phyloP scores from a whole-genome alignment of 805 yeast genomes.

The Candida peoriensis region DNA sequence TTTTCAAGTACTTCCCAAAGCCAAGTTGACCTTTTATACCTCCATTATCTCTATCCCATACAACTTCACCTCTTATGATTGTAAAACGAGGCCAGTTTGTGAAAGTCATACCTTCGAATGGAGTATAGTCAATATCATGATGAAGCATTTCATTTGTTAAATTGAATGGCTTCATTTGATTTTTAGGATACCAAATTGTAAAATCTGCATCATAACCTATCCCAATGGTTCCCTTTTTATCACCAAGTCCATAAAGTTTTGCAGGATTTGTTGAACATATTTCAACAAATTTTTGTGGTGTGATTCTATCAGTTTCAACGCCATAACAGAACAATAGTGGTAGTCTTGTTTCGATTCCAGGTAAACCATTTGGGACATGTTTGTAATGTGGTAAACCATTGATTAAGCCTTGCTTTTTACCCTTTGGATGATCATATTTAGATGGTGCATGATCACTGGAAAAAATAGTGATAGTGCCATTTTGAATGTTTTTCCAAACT shows the following conservation, averaged over 20 bases:
- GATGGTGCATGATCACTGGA: constrained; percentile 45
- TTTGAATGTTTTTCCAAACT: constrained; percentile 40
- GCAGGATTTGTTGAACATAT: constrained; percentile 42
- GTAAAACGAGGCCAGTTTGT: constrained; percentile 45
- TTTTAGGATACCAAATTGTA: constrained; percentile 42
- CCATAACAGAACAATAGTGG: constrained; percentile 41
- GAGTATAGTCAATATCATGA: constrained; percentile 35
- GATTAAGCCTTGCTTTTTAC: constrained; percentile 38
- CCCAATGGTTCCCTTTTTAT: constrained; percentile 36
- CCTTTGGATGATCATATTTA: constrained; percentile 34
- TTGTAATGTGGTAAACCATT: constrained; percentile 37
- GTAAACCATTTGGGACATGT: constrained; percentile 43
- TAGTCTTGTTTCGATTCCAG: constrained; percentile 44
- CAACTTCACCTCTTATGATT: constrained; percentile 32
- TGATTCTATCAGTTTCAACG: constrained; percentile 34
- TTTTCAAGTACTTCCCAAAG: constrained; percentile 21
- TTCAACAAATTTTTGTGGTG: constrained; percentile 40
- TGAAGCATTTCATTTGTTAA: constrained; percentile 28
- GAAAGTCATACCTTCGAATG: constrained; percentile 35
- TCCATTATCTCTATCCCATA: constrained; percentile 26
- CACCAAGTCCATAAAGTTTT: constrained; percentile 37
- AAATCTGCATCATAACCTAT: constrained; percentile 47
- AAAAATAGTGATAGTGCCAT: constrained; percentile 43
- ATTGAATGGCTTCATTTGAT: constrained; percentile 22
- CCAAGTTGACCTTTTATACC: constrained; percentile 13